A percentile compares a stretch with the other conserved stretches of the same genome.
Evolutionary conservation across 148 eudicot species (phyloP).

Genomic region (Rhododendron simsii): DNA sequence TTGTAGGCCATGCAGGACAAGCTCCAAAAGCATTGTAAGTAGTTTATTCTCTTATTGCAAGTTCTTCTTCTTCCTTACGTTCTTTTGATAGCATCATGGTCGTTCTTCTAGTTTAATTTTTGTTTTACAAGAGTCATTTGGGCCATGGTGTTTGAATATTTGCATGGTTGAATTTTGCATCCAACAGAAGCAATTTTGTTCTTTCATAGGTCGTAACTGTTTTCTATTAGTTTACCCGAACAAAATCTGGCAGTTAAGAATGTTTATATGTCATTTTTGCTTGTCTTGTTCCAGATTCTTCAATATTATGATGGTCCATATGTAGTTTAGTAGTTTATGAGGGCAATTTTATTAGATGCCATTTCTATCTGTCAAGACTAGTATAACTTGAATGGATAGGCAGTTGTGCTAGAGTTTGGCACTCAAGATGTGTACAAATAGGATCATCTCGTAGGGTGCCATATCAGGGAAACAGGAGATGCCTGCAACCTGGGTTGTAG

Average conservation of each 20-base stretch:
- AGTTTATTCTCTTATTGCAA: not conserved
- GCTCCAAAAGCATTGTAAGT: constrained; percentile 50
- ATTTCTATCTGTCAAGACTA: not conserved
- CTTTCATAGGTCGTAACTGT: not conserved
- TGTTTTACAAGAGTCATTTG: not conserved
- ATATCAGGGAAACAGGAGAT: not conserved
- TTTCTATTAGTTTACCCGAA: not conserved
- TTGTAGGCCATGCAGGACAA: constrained; percentile 54
- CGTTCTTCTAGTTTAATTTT: not conserved
- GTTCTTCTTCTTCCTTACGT: not conserved
- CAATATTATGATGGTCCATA: not conserved
- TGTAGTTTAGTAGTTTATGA: not conserved
- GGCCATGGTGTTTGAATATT: not conserved
- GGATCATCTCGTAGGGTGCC: not conserved
- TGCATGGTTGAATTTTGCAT: not conserved
- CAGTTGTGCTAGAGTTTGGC: not conserved
- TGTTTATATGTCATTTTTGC: not conserved
- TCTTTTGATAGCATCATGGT: not conserved
- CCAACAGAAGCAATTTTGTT: not conserved
- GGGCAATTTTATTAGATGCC: not conserved
- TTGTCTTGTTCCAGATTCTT: not conserved
- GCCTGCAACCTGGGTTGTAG: not conserved
- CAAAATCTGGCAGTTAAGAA: not conserved
- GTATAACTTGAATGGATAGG: not conserved
- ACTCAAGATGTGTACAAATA: not conserved